Base-by-base conservation (phyloP, 164 flowering plant species). In the Dillenia suffruticosa region DNA sequence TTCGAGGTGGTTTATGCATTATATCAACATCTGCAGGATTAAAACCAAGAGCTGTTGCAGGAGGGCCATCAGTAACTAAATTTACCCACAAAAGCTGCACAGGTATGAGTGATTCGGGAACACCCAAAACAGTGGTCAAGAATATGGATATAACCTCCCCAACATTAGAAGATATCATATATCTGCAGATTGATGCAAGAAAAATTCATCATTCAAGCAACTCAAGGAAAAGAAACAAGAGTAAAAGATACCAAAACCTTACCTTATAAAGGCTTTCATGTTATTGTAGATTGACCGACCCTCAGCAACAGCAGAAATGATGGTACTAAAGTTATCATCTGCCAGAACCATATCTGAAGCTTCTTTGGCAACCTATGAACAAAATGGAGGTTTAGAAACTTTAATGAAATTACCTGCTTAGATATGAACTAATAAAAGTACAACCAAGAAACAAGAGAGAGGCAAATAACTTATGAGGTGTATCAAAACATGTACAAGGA, bases 81-180 rank as follows among this genome's bases (percentile, higher is more conserved):
- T 92, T 92, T 56, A 92, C 96, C 98, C 98, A 92, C 57, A 92
- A 77, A 63, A 92, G 90, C 72, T 92, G 96, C 65, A 92, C 96
- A 14, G 98, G 96, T 58, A 90, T 88, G 85, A 92, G 69, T 68
- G 93, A 84, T 63, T 92, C 96, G 51, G 98, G 98, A 59, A 92
- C 79, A 26, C 96, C 96, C 59, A 92, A 54, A 16, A 89, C 92
- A 51, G 98, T 93, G 10, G 96, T 86, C 74, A 92, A 65, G 81
- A 90, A 92, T 52, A 92, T 90, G 49, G 96, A 92, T 62, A 86
- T 83, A 45, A 92, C 98, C 73, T 92, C 98, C 56, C 98, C 98
- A 48, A 92, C 78, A 63, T 92, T 92, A 10, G 98, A 92, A 19
- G 98, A 92, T 80, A 92, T 92, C 96, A 92, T 92, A 53, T 92